phyloP scores from a whole-genome alignment of 129 eudicot species.

The Calendula officinalis region DNA sequence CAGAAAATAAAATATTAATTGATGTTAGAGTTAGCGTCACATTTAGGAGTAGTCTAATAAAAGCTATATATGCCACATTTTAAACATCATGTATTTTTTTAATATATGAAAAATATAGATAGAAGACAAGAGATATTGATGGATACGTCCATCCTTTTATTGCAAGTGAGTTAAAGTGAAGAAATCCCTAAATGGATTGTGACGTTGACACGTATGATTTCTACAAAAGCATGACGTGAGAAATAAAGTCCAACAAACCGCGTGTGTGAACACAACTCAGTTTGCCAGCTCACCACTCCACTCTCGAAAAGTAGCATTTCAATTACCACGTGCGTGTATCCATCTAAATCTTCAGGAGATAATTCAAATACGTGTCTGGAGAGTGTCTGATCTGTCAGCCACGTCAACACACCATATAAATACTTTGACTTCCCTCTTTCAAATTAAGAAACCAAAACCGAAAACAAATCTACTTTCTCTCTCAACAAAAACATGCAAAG shows the following conservation, averaged over 20 bases:
- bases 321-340: constrained; percentile 9
- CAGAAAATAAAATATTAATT: too few relatives aligned
- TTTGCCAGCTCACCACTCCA: constrained; percentile 23
- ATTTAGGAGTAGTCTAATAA: too few relatives aligned
- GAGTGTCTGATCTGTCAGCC: constrained; percentile 41
- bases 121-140: too few relatives aligned
- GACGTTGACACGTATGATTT: constrained; percentile 19
- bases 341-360: constrained; percentile 4
- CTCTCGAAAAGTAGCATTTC: constrained; percentile 4
- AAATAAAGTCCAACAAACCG: constrained; percentile 24
- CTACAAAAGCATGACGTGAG: neutral
- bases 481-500: constrained; percentile 34
- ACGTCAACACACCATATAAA: constrained; percentile 16
- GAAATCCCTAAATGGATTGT: neutral
- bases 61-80: too few relatives aligned
- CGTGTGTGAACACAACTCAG: constrained; percentile 31
- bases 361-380: constrained; percentile 36
- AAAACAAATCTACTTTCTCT: constrained; percentile 17
- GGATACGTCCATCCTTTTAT: too few relatives aligned
- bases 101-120: too few relatives aligned
- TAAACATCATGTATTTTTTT: too few relatives aligned
- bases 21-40: too few relatives aligned
- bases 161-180: too few relatives aligned
- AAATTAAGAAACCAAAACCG: neutral
- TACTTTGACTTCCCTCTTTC: constrained; percentile 22